Evolutionary conservation across 495 filamentous ascomycete species (phyloP).

Genomic region (Patellaria atrata): DNA sequence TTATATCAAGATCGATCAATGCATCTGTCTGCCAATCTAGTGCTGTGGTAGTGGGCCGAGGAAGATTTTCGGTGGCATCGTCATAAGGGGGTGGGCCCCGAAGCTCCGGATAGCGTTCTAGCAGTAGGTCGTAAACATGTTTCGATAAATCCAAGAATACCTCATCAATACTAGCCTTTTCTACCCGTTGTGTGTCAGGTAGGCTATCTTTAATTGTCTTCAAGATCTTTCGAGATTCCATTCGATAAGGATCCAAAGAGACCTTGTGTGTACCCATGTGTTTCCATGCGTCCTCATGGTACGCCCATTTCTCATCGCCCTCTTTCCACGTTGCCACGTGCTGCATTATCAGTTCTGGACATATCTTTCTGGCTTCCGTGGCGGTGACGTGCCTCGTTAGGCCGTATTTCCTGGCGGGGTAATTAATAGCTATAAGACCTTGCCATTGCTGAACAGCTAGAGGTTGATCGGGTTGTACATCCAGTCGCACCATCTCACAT

Average conservation of each 20-base stretch:
- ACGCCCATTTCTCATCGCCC: slow-evolving; percentile 82
- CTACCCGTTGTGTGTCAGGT: slow-evolving; percentile 48
- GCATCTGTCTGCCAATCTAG: slow-evolving; percentile 72
- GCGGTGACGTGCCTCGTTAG: slow-evolving; percentile 61
- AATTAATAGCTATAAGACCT: slow-evolving; percentile 91
- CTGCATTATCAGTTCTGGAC: slow-evolving; percentile 70
- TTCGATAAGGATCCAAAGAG: slow-evolving; percentile 80
- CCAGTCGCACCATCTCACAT: slow-evolving; percentile 80
- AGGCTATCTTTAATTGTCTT: slow-evolving; percentile 65
- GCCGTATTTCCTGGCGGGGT: slow-evolving; percentile 68
- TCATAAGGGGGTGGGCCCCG: slow-evolving; percentile 46
- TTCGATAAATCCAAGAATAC: slow-evolving; percentile 85
- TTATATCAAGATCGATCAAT: slow-evolving; percentile 57
- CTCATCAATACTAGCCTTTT: slow-evolving; percentile 86
- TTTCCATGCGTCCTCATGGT: slow-evolving; percentile 58
- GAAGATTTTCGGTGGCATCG: slow-evolving; percentile 56
- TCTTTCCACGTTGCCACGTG: slow-evolving; percentile 94
- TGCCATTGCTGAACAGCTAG: slow-evolving; percentile 85
- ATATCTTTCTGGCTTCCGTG: slow-evolving; percentile 74
- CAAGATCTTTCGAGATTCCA: slow-evolving; percentile 71
- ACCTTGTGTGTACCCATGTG: slow-evolving; percentile 84
- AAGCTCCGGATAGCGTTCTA: slow-evolving; percentile 69
- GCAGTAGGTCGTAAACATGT: slow-evolving; percentile 58
- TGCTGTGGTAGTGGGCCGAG: slow-evolving; percentile 57
- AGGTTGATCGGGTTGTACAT: slow-evolving; percentile 51